phyloP scores from a whole-genome alignment of 345 rosid species.

The Crucihimalaya himalaica region DNA sequence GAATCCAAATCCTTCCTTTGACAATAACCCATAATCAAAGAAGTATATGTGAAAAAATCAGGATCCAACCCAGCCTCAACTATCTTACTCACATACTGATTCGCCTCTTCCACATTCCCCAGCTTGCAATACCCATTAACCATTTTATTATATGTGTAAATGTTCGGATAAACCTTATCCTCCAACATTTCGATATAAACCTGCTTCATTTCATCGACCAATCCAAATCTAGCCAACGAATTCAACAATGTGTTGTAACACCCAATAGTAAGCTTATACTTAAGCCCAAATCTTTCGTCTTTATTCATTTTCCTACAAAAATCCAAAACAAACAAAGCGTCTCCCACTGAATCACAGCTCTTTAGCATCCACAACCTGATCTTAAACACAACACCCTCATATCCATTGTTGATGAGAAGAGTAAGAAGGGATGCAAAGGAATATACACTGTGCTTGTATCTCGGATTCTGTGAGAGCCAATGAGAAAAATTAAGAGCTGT shows the following conservation, averaged over 20 bases:
- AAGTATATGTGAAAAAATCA: constrained; percentile 70
- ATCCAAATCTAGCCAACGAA: constrained; percentile 50
- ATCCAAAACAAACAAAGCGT: constrained; percentile 44
- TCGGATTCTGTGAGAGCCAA: constrained; percentile 50
- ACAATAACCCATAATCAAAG: constrained; percentile 82
- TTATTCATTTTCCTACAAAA: constrained; percentile 48
- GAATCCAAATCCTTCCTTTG: constrained; percentile 65
- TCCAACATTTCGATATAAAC: constrained; percentile 55
- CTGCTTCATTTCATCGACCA: constrained; percentile 68
- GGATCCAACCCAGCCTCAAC: constrained; percentile 60
- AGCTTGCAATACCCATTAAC: constrained; percentile 69
- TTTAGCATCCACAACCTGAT: constrained; percentile 55
- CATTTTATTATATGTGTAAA: constrained; percentile 70
- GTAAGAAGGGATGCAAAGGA: constrained; percentile 52
- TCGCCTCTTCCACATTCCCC: constrained; percentile 64
- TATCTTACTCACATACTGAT: constrained; percentile 58
- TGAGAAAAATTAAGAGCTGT: constrained; percentile 57
- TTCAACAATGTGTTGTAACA: constrained; percentile 64
- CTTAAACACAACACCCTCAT: constrained; percentile 46
- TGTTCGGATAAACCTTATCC: constrained; percentile 53
- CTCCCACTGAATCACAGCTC: constrained; percentile 48
- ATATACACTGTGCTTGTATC: constrained; percentile 53
- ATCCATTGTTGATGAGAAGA: constrained; percentile 44
- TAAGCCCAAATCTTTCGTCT: constrained; percentile 38
- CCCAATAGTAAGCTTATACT: constrained; percentile 53